Base-by-base conservation (phyloP, 2,329 filamentous ascomycete species). In the Zymoseptoria passerinii region DNA sequence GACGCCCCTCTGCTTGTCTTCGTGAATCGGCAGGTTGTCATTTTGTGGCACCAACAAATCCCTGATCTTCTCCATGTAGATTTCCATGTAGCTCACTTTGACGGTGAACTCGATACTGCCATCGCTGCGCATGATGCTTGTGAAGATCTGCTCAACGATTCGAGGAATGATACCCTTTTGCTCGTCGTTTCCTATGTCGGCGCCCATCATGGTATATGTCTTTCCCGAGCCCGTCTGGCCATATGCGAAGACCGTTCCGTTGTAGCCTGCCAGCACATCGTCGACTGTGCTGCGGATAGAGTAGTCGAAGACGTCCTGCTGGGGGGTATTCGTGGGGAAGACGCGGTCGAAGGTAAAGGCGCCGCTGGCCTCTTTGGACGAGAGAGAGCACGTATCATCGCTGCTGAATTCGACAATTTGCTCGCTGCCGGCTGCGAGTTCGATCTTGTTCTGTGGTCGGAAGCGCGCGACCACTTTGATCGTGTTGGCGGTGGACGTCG, bases 201-300 rank as follows among this genome's bases (percentile, higher is more conserved):
- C 88, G 61, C 89, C 90, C 90, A 95, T 95, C 94, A 99, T 99
- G 55, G 94, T 97, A 74, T 95, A 97, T 20, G 94, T 97, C 80
- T 99, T 99, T 80, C 94, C 94, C 10, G 92, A 92, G 75, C 94
- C 94, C 0, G 94, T 99, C 80, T 97, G 94, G 65, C 94, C 94
- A 74, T 99, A 99, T 63, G 94, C 94, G 70, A 99, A 97, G 67
- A 99, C 92, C 13, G 92, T 97, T 72, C 92, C 94, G 78, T 99
- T 99, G 83, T 99, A 99, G 65, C 94, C 94, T 76, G 97, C 96
- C 65, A 99, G 82, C 67, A 99, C 96, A 74, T 97, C 94, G 78
- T 97, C 92, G 67, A 99, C 94, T 19, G 94, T 97, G 27, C 90
- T 84, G 65, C 89, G 87, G 75, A 99, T 97, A 49, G 94, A 97